Evolutionary conservation across 2,329 filamentous ascomycete genomes (phyloP).

Genomic region (Alternaria burnsii): DNA sequence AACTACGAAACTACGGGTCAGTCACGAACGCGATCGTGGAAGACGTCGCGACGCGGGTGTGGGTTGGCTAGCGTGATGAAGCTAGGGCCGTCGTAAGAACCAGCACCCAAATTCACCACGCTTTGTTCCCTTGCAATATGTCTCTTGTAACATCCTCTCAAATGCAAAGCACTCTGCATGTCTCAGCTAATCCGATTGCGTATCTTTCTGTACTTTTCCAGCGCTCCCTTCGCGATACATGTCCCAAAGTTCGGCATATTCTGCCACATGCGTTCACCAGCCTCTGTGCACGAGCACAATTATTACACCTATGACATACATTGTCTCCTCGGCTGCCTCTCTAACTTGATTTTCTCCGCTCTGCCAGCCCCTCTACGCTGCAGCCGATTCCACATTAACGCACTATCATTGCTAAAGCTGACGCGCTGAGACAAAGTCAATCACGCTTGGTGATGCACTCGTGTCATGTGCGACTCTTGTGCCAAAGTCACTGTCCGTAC

Average conservation of each 20-base stretch:
- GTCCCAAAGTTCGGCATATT: constrained; percentile 16
- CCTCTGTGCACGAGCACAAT: constrained; percentile 42
- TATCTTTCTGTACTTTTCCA: not conserved
- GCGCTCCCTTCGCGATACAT: constrained; percentile 1
- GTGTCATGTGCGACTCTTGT: constrained; percentile 15
- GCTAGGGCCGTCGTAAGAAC: constrained; percentile 35
- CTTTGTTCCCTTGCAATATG: constrained; percentile 22
- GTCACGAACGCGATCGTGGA: constrained; percentile 35
- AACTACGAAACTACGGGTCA: constrained; percentile 41
- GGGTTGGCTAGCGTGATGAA: constrained; percentile 25
- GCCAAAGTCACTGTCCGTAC: not conserved
- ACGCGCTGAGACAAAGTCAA: constrained; percentile 28
- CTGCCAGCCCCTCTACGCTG: constrained; percentile 48
- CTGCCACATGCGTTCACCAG: constrained; percentile 30
- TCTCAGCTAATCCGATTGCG: constrained; percentile 4
- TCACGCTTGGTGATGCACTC: constrained; percentile 20
- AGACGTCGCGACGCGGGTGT: constrained; percentile 25
- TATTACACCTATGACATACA: constrained; percentile 34
- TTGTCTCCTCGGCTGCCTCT: constrained; percentile 41
- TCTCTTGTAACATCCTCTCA: constrained; percentile 7
- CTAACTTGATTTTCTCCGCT: constrained; percentile 40
- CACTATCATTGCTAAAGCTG: constrained; percentile 34
- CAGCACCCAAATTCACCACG: constrained; percentile 30
- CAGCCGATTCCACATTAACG: constrained; percentile 32
- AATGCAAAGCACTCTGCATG: constrained; percentile 6